Base-by-base conservation (phyloP, 1,284 basidiomycete genomes). In the Ganoderma lucidum region DNA sequence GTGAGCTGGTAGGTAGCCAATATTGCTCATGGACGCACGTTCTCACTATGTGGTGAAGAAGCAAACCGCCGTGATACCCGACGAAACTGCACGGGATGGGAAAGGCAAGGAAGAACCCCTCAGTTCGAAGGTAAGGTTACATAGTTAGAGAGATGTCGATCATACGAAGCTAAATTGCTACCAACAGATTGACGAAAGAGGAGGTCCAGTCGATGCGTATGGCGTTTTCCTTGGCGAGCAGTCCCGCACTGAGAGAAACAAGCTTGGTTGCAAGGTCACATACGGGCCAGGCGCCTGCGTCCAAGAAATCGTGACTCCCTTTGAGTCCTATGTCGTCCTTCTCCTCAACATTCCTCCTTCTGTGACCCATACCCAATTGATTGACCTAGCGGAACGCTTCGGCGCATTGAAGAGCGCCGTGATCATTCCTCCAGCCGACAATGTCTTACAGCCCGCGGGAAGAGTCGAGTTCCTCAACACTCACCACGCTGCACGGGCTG, bases 281-380 rank as follows among this genome's bases (percentile, higher is more conserved):
- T 85, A 84, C 71, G 82, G 81, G 9, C 66, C 79, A 39, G 79
- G 81, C 56, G 80, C 80, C 32, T 70, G 73, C 23, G 80, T 84
- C 3, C 70, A 76, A 30, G 59, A 79, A 14, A 73, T 87, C 37
- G 74, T 74, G 28, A 84, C 85, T 2, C 73, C 81, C 2, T 84
- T 83, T 28, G 85, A 87, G 60, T 83, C 84, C 0, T 66, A 66
- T 14, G 71, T 74, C 28, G 66, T 84, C 37, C 63, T 81, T 32
- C 70, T 87, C 10, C 81, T 79, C 19, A 71, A 71, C 55, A 42
- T 76, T 12, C 72, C 74, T 10, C 15, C 32, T 6, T 9, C 51
- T 2, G 23, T 56, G 10, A 65, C 69, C 1, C 70, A 67, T 6
- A 32, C 58, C 30, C 66, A 61, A 14, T 42, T 74, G 17, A 65